Evolutionary conservation across 768 basidiomycete genomes (phyloP).

Genomic region (Tulasnella sp.): DNA sequence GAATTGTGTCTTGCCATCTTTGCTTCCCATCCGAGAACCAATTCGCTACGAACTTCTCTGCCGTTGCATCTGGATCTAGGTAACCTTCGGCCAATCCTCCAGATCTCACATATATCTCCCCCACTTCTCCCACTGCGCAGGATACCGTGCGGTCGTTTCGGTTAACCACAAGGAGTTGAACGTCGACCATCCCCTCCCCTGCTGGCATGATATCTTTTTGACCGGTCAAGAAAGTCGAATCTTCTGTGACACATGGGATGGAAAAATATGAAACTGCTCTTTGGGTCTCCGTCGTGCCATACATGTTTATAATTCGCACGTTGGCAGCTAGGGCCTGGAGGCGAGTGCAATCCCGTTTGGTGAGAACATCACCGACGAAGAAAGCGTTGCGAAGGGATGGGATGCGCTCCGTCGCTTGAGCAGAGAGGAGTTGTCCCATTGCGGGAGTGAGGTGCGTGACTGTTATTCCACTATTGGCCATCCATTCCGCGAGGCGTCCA

Average conservation of each 20-base stretch:
- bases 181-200: slow-evolving; percentile 94
- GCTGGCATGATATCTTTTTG: slow-evolving; percentile 99
- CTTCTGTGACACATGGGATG: slow-evolving; percentile 72
- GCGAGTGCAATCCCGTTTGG: slow-evolving; percentile 93
- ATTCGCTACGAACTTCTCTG: slow-evolving; percentile 87
- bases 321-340: slow-evolving; percentile 87
- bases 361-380: slow-evolving; percentile 98
- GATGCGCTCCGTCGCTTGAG: slow-evolving; percentile 71
- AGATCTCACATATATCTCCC: slow-evolving; percentile 96
- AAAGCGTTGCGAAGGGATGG: slow-evolving; percentile 83
- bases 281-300: slow-evolving; percentile 98
- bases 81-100: slow-evolving; percentile 96
- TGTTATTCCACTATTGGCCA: slow-evolving; percentile 82
- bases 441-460: slow-evolving; percentile 98
- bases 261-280: slow-evolving; percentile 96
- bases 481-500: slow-evolving; percentile 95
- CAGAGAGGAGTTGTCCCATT: slow-evolving; percentile 97
- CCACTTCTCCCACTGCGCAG: slow-evolving; percentile 92
- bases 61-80: slow-evolving; percentile 67
- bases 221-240: slow-evolving; percentile 81
- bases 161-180: slow-evolving; percentile 94
- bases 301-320: slow-evolving; percentile 97
- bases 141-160: slow-evolving; percentile 70
- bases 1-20: slow-evolving; percentile 60
- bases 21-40: slow-evolving; percentile 59